Base-by-base conservation (phyloP, 306 rosid species). In the Senna tora region DNA sequence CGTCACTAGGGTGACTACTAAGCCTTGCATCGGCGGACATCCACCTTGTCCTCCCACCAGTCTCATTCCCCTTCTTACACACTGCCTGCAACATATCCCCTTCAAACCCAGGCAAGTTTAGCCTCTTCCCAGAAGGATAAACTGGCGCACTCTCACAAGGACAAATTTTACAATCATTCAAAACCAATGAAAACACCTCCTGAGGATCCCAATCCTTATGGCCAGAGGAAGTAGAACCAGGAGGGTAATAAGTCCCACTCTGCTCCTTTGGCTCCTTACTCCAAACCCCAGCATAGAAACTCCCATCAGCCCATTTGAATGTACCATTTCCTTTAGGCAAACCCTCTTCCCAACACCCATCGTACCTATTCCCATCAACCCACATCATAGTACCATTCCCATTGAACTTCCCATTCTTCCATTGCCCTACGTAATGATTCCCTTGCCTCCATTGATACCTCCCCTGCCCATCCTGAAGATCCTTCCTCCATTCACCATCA, bases 401-500 rank as follows among this genome's bases (percentile, higher is more conserved):
- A 79, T 73, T 41, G 47, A 89, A 81, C 82, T 75, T 49, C 12
- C 97, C 96, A 69, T 73, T 79, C 68, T 54, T 85, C 96, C 96
- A 95, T 19, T 89, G 96, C 0, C 99, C 99, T 33, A 81, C 78
- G 60, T 91, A 95, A 72, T 81, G 86, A 65, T 84, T 87, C 71
- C 95, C 97, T 79, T 83, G 88, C 81, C 79, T 87, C 96, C 99
- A 95, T 56, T 89, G 96, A 67, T 95, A 95, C 75, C 93, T 79
- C 1, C 99, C 99, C 3, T 88, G 83, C 0, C 99, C 99, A 50
- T 87, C 88, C 51, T 95, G 96, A 72, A 81, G 43, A 16, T 93
- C 99, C n/a, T 92, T 83, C 28, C 84, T 67, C 99, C 99, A 95
- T 33, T 91, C 99, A 0, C 99, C 99, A 71, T 95, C 99, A 55